Conservation (phyloP, 2,329 filamentous ascomycete genomes). For the Pseudofabraea citricarpa region DNA sequence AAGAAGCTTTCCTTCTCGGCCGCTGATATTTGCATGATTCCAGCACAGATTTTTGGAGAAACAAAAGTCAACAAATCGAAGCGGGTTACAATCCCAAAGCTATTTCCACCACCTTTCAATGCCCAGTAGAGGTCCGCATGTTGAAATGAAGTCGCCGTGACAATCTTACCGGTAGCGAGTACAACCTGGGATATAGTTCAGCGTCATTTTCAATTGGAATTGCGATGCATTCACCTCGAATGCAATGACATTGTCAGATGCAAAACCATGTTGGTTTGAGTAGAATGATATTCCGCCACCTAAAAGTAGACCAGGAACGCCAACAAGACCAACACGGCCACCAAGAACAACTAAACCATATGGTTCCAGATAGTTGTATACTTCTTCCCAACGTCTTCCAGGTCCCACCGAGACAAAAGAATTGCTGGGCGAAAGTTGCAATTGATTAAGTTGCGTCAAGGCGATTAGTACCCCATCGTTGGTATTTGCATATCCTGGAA, state of each 20-base stretch:
- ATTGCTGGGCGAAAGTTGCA: constrained; percentile 6
- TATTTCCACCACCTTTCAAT: constrained; percentile 30
- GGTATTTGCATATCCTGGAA: constrained; percentile 7
- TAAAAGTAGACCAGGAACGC: constrained; percentile 13
- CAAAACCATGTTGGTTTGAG: constrained; percentile 13
- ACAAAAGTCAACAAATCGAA: constrained; percentile 34
- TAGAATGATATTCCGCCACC: constrained; percentile 16
- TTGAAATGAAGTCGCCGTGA: constrained; percentile 18
- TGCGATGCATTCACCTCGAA: constrained; percentile 8
- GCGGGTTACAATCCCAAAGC: constrained; percentile 29
- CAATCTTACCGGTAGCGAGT: constrained; percentile 15
- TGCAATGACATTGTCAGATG: constrained; percentile 9
- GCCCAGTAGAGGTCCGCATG: constrained; percentile 31
- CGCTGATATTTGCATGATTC: constrained; percentile 4
- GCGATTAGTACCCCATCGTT: constrained; percentile 10
- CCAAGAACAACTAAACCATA: constrained; percentile 9
- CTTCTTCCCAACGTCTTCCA: constrained; percentile 9
- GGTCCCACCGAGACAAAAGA: constrained; percentile 9
- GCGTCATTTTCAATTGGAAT: not conserved
- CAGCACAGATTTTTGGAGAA: constrained; percentile 9
- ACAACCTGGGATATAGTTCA: constrained; percentile 8
- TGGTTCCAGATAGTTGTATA: constrained; percentile 9
- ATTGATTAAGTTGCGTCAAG: constrained; percentile 7
- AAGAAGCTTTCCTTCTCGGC: constrained; percentile 7
- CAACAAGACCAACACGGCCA: constrained; percentile 10